These are phyloP conservation scores for Xylaria sp. DNA, from an alignment of 495 filamentous ascomycete genomes.

Conservation along the genomic window DNA sequence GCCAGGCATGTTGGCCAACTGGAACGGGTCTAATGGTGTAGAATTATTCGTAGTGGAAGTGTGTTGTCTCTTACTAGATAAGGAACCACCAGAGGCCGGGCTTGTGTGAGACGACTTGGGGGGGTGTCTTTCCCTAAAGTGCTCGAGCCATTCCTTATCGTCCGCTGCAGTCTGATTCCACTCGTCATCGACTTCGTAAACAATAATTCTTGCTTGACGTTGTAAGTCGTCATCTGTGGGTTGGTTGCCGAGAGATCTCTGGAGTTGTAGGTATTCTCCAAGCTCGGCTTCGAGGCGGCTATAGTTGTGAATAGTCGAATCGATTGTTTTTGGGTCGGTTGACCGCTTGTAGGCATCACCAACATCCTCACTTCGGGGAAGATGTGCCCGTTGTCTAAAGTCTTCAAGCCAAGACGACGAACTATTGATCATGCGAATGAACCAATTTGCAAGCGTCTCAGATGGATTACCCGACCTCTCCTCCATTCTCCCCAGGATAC, in stretches of 20 bases:
- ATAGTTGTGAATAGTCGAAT: slow-evolving; percentile 61
- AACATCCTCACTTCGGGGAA: slow-evolving; percentile 59
- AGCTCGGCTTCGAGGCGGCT: slow-evolving; percentile 66
- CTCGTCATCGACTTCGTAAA: slow-evolving; percentile 69
- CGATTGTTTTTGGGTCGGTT: slow-evolving; percentile 57
- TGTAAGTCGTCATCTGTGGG: slow-evolving; percentile 70
- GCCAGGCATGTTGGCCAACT: slow-evolving; percentile 23
- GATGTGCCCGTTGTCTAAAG: slow-evolving; percentile 55
- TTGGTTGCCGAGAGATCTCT: slow-evolving; percentile 56
- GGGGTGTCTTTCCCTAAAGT: slow-evolving; percentile 51
- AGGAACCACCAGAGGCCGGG: slow-evolving; percentile 27
- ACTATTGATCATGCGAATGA: slow-evolving; percentile 52
- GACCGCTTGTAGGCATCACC: slow-evolving; percentile 52
- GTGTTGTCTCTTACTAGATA: slow-evolving; percentile 11
- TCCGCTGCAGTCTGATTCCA: slow-evolving; percentile 79
- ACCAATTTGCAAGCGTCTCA: slow-evolving; percentile 55
- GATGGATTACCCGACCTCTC: slow-evolving; percentile 50
- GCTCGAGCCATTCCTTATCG: slow-evolving; percentile 64
- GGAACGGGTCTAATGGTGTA: slow-evolving; percentile 25
- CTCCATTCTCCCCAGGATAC: slow-evolving; percentile 57
- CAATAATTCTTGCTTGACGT: slow-evolving; percentile 65
- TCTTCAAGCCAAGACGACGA: slow-evolving; percentile 54
- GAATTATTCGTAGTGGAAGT: slow-evolving; percentile 12
- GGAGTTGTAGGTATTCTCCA: slow-evolving; percentile 58
- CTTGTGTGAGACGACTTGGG: slow-evolving; percentile 13